Conservation (phyloP, 148 eudicot genomes). For the Suaeda aralocaspica region DNA sequence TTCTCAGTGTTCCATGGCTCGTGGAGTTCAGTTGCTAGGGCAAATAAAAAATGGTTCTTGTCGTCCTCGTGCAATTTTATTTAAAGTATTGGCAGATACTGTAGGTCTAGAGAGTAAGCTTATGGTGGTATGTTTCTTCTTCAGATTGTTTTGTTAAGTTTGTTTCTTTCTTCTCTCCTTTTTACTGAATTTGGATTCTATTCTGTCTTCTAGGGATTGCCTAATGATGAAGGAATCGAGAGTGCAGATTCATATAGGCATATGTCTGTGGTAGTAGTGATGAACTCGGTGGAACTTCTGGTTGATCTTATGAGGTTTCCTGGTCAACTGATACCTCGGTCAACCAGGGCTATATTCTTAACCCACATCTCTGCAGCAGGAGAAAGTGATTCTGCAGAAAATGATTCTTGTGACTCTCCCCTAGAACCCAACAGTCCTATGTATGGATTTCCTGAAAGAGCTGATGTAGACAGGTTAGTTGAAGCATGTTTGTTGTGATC, state of each 20-base stretch:
- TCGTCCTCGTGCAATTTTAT: constrained; percentile 94
- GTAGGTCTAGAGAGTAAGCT: constrained; percentile 93
- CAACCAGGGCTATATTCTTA: constrained; percentile 84
- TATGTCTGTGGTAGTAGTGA: constrained; percentile 85
- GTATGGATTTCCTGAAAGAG: constrained; percentile 66
- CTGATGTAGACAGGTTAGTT: constrained; percentile 74
- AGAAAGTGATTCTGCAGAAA: constrained; percentile 99
- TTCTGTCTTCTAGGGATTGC: constrained; percentile 65
- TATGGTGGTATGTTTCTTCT: constrained; percentile 67
- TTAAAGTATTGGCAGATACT: constrained; percentile 92
- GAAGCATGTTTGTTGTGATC: not conserved
- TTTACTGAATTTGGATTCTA: constrained; percentile 4
- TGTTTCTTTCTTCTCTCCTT: constrained; percentile 4
- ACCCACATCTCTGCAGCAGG: constrained; percentile 91
- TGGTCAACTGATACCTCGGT: constrained; percentile 84
- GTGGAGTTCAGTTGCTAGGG: constrained; percentile 85
- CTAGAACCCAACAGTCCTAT: constrained; percentile 96
- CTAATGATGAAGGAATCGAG: constrained; percentile 71
- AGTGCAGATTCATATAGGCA: constrained; percentile 80
- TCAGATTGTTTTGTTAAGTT: constrained; percentile 3
- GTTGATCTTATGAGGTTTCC: constrained; percentile 96
- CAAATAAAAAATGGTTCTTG: constrained; percentile 97
- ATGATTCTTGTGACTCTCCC: constrained; percentile 99
- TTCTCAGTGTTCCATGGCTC: constrained; percentile 43
- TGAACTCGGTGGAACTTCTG: constrained; percentile 83